Conservation (phyloP, 2,329 filamentous ascomycete genomes). For the Orbilia blumenaviensis region DNA sequence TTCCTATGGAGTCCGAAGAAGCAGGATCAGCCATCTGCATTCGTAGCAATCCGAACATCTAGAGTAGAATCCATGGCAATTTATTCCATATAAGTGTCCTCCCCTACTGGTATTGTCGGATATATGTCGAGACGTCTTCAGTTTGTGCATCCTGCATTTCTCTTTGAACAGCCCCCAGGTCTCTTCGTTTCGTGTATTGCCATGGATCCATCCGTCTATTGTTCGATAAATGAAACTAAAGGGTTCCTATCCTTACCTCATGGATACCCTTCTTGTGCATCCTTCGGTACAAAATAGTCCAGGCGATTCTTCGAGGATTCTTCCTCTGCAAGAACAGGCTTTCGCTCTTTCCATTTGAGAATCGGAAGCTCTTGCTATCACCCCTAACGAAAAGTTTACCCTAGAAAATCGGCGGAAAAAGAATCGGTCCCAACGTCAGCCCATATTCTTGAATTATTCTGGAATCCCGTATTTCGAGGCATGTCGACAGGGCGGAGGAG, state of each 20-base stretch:
- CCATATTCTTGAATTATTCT: neutral
- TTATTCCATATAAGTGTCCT: neutral
- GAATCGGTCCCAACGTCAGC: conserved; percentile 18
- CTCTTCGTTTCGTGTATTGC: neutral
- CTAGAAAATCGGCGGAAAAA: conserved; percentile 66
- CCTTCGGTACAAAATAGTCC: conserved; percentile 97
- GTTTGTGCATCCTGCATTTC: neutral
- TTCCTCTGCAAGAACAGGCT: conserved; percentile 99
- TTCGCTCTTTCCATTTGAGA: conserved; percentile 99
- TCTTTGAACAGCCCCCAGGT: neutral
- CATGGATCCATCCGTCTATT: neutral
- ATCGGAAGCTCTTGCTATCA: conserved; percentile 99
- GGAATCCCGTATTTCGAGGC: neutral
- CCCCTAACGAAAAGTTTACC: conserved; percentile 99
- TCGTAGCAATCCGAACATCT: neutral
- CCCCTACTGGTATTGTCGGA: neutral
- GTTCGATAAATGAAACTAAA: neutral
- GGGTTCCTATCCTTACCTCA: conserved; percentile 77
- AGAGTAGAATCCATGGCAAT: neutral
- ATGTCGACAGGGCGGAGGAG: conserved; percentile 53
- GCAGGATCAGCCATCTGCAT: conserved; percentile 52
- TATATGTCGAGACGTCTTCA: neutral
- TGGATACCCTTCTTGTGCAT: conserved; percentile 99
- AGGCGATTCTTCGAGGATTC: conserved; percentile 99
- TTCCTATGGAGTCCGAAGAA: conserved; percentile 72